Percentiles rank a stretch among this genome's conserved stretches.
Evolutionary conservation across 2,329 filamentous ascomycete genomes (phyloP).

Genomic region (Microcera coccophila): DNA sequence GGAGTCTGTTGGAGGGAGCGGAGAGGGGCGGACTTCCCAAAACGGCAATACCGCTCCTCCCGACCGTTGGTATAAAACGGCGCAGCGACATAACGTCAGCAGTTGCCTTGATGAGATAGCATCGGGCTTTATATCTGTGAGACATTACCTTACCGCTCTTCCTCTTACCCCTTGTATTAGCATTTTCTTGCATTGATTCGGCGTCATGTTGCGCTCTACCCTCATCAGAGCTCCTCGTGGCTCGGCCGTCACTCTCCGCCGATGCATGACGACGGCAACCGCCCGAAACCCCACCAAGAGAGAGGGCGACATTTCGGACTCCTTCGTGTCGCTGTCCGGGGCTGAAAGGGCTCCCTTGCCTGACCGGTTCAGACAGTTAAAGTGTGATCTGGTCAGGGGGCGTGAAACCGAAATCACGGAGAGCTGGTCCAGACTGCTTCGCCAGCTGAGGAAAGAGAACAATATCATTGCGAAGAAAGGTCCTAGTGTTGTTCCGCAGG

Average conservation of each 20-base stretch:
- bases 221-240: conserved; percentile 10
- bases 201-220: conserved; percentile 22
- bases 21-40: conserved; percentile 34
- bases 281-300: conserved; percentile 37
- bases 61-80: background rate
- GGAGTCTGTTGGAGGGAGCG: too few relatives aligned
- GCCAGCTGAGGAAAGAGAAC: conserved; percentile 44
- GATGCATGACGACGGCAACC: conserved; percentile 16
- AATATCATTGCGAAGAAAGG: conserved; percentile 43
- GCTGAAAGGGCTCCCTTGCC: conserved; percentile 45
- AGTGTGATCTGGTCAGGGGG: conserved; percentile 48
- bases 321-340: conserved; percentile 58
- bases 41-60: conserved; percentile 25
- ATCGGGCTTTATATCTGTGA: too few relatives aligned
- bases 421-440: conserved; percentile 49
- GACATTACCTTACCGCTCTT: too few relatives aligned
- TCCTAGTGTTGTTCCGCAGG: conserved; percentile 48
- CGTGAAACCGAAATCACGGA: conserved; percentile 44
- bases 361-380: conserved; percentile 53
- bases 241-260: conserved; percentile 8
- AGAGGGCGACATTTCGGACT: conserved; percentile 60
- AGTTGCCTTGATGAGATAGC: too few relatives aligned
- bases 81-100: too few relatives aligned
- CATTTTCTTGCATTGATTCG: background rate
- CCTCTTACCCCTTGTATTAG: background rate